Evolutionary conservation across 352 stramenopile species (phyloP), one percentile per base, ranked within the genome.

Genomic region (Phytophthora fragariaefolia): DNA sequence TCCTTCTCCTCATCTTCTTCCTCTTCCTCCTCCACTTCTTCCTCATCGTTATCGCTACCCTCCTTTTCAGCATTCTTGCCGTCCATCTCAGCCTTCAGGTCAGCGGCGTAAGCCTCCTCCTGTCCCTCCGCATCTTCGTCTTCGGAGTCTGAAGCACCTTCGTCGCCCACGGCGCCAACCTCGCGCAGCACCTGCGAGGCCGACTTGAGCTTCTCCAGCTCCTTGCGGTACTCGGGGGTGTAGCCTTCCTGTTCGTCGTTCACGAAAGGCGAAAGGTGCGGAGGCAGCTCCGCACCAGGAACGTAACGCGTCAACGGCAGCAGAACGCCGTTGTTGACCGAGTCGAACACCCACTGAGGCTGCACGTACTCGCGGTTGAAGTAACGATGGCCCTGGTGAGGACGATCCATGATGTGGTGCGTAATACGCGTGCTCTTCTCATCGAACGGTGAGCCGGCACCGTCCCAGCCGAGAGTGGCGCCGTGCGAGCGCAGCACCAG

Each of bases 291-390:
- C 2, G 76, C 85, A 18, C 97, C 97, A n/a, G 98, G 93, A 27
- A 81, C 81, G 76, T 99, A 99, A 38, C 88, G 90, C 15, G 86
- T 76, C 27, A 98, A 77, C 3, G 98, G 97, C 47, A 99, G 72
- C 30, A 98, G 47, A 42, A 99, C 89, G 34, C 93, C 83, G 60
- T 98, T 98, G 82, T 99, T 99, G 27, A 98, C 85, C 27, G 86
- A 97, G 84, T 99, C 98, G 52, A 99, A 97, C 23, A 99, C 84
- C 98, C 98, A 99, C 77, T 99, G 98, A 32, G 98, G 98, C 83
- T 99, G 98, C 43, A 99, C 87, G 67, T 98, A 99, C 78, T 99
- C 98, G 69, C 96, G 87, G 68, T 86, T 93, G 42, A 94, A 94
- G 76, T 96, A 94, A 4, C 77, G 87, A 58, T 96, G 80, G 13